phyloP scores from a whole-genome alignment of 768 basidiomycete species.

The Suillus placidus region DNA sequence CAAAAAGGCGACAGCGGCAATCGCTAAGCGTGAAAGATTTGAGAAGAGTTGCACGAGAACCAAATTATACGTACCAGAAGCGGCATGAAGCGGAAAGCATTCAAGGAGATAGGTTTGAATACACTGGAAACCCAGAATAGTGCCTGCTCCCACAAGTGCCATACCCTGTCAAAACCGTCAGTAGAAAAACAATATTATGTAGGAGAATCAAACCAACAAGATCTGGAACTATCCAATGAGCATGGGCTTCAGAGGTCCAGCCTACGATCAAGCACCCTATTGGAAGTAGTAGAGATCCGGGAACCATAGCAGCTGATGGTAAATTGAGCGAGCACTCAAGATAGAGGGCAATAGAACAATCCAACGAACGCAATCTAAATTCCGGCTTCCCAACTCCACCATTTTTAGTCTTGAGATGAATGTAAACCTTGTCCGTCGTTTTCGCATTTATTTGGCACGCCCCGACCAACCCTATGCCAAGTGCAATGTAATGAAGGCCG shows the following conservation, averaged over 20 bases:
- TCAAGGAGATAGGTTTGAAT: conserved; percentile 74
- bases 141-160: conserved; percentile 56
- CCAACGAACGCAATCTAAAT: conserved; percentile 47
- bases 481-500: conserved; percentile 53
- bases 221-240: conserved; percentile 74
- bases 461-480: conserved; percentile 63
- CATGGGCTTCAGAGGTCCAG: conserved; percentile 60
- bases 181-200: background rate
- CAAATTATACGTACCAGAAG: conserved; percentile 51
- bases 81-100: conserved; percentile 65
- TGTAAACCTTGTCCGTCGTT: conserved; percentile 57
- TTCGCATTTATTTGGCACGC: conserved; percentile 59
- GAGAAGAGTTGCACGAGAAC: background rate
- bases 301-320: conserved; percentile 55
- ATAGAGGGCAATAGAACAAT: background rate
- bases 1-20: conserved; percentile 65
- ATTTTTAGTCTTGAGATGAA: conserved; percentile 51
- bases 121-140: conserved; percentile 61
- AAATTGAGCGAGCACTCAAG: conserved; percentile 7
- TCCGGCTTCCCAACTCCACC: conserved; percentile 60
- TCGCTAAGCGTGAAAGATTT: conserved; percentile 40
- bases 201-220: conserved; percentile 44
- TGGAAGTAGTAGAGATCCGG: conserved; percentile 63
- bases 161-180: conserved; percentile 48
- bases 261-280: conserved; percentile 70